Conservation (phyloP, 1,139 yeast genomes). For the Suhomyces yuchorum region DNA sequence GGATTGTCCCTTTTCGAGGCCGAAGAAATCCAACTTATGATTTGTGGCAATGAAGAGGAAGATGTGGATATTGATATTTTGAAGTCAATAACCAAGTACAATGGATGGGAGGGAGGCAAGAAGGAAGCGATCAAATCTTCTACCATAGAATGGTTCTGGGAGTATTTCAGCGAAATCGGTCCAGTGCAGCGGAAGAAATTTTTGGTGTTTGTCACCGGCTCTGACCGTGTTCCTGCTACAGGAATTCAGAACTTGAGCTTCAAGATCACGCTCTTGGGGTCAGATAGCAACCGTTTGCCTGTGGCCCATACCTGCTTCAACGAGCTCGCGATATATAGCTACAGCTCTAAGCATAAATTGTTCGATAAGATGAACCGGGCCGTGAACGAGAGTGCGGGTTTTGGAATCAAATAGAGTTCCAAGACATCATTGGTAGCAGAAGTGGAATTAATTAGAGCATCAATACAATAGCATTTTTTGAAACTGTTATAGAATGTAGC, state of each 20-base stretch:
- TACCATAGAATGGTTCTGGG: slow-evolving; percentile 84
- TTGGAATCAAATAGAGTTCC: slow-evolving; percentile 62
- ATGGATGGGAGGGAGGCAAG: slow-evolving; percentile 51
- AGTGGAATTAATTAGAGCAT: no score
- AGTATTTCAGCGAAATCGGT: slow-evolving; percentile 52
- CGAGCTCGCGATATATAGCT: slow-evolving; percentile 77
- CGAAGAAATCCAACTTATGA: slow-evolving; percentile 73
- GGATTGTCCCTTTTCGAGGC: slow-evolving; percentile 77
- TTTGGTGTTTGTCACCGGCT: slow-evolving; percentile 81
- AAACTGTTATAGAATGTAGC: no score
- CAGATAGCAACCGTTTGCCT: slow-evolving; percentile 61
- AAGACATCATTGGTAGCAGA: no score
- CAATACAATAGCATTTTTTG: no score
- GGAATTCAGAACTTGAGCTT: slow-evolving; percentile 77
- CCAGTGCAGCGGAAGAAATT: slow-evolving; percentile 59
- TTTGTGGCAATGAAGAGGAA: slow-evolving; percentile 75
- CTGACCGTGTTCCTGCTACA: slow-evolving; percentile 90
- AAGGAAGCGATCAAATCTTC: slow-evolving; percentile 37
- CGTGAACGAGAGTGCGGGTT: slow-evolving; percentile 79
- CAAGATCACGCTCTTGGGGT: slow-evolving; percentile 57
- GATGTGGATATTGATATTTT: slow-evolving; percentile 68
- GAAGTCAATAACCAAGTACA: slow-evolving; percentile 70
- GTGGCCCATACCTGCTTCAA: slow-evolving; percentile 93
- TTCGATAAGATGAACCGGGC: slow-evolving; percentile 62
- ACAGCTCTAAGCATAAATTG: slow-evolving; percentile 54